These are phyloP conservation scores for Cruciata laevipes DNA, from an alignment of 257 asterid species.

Conservation along the genomic window DNA sequence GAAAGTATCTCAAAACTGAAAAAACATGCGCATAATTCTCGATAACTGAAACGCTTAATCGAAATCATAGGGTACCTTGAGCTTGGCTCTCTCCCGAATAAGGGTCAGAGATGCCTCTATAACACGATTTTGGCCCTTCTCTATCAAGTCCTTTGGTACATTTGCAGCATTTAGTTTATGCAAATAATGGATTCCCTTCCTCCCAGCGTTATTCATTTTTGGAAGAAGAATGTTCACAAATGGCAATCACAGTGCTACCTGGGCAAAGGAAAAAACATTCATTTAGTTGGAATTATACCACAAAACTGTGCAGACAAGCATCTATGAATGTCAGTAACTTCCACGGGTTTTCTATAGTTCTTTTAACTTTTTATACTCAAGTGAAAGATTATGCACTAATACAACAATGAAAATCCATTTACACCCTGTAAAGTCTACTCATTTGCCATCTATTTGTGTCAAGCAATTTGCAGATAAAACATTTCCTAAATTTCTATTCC, in stretches of 20 bases:
- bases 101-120: constrained; percentile 94
- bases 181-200: constrained; percentile 74
- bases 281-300: not conserved
- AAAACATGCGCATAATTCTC: not conserved
- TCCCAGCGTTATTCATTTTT: constrained; percentile 57
- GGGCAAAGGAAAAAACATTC: not conserved
- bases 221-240: constrained; percentile 1
- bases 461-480: not conserved
- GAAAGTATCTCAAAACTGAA: not conserved
- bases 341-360: not conserved
- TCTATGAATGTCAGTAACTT: not conserved
- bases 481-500: not conserved
- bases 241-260: not conserved
- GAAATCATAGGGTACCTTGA: constrained; percentile 51
- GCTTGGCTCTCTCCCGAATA: constrained; percentile 97
- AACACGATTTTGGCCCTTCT: constrained; percentile 94
- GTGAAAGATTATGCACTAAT: not conserved
- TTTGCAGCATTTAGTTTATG: constrained; percentile 68
- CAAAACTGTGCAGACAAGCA: not conserved
- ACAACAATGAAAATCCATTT: not conserved
- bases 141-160: constrained; percentile 75
- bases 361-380: not conserved
- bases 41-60: not conserved
- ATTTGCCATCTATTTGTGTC: not conserved
- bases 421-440: no score